These are phyloP conservation scores for Dryas octopetala DNA, from an alignment of 306 rosid species.

Conservation along the genomic window DNA sequence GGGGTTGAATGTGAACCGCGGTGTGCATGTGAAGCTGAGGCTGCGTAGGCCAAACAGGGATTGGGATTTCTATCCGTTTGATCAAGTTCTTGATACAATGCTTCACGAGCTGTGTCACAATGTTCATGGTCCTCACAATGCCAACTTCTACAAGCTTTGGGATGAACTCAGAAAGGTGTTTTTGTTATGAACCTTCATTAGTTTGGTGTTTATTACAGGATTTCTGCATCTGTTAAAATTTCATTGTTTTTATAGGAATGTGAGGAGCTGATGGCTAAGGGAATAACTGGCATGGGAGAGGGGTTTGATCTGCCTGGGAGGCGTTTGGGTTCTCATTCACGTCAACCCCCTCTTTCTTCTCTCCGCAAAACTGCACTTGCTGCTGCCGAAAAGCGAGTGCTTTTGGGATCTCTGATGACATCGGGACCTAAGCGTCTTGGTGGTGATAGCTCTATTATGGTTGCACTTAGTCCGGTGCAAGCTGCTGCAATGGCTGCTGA, in stretches of 20 bases:
- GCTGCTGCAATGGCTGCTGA: constrained; percentile 99
- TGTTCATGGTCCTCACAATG: constrained; percentile 75
- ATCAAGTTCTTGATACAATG: constrained; percentile 89
- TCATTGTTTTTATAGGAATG: constrained; percentile 58
- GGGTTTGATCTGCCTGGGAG: constrained; percentile 94
- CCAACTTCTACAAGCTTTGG: constrained; percentile 89
- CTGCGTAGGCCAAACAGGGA: constrained; percentile 76
- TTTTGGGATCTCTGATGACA: constrained; percentile 64
- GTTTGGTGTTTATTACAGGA: background rate
- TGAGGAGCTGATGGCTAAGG: constrained; percentile 83
- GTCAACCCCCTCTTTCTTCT: constrained; percentile 69
- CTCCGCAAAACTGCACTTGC: constrained; percentile 62
- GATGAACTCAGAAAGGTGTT: constrained; percentile 88
- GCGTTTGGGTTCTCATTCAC: constrained; percentile 73
- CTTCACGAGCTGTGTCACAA: constrained; percentile 98
- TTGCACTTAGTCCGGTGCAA: constrained; percentile 79
- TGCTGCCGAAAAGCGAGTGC: constrained; percentile 82
- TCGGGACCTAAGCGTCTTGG: constrained; percentile 92
- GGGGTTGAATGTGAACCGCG: constrained; percentile 81
- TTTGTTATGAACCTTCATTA: constrained; percentile 10
- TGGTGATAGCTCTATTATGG: constrained; percentile 75
- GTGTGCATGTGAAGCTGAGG: constrained; percentile 77
- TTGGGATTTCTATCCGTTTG: constrained; percentile 57
- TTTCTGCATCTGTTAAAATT: background rate
- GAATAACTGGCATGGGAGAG: constrained; percentile 65